Evolutionary conservation across 2,329 filamentous ascomycete genomes (phyloP), one percentile per base, ranked within the genome.

Genomic region (Helotiales sp.): DNA sequence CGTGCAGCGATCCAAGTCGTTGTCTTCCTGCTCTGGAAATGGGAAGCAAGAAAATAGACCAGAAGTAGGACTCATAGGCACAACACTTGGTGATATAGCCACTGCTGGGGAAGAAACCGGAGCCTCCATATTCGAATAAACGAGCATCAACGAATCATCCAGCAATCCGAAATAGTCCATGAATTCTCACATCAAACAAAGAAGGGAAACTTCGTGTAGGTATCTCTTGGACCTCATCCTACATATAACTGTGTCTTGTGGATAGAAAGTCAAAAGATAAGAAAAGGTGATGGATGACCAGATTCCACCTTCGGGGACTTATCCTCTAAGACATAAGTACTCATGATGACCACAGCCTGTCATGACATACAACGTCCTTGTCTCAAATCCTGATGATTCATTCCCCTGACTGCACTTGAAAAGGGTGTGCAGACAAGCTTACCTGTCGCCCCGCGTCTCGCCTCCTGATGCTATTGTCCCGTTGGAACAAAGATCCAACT

Each of bases 1-100:
- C 17, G 58, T 55, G 52, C 66, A 68, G 15, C n/a, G n/a, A n/a
- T n/a, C n/a, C n/a, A n/a, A n/a, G n/a, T n/a, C 6, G 27, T 30
- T 33, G 17, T 8, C 7, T 17, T 48, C 40, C 27, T 40, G n/a
- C 17, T 40, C 40, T 9, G 15, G 15, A 44, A 25, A 13, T 10
- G 10, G 19, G 10, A 5, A 25, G 1, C 22, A 44, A 24, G 19
- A 44, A 15, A 10, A 17, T 19, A 44, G 9, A 13, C 40, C 27
- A 13, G 40, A 25, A 12, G 22, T 44, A 12, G 40, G 40, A 15
- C 40, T 44, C 8, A 13, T 10, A 9, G 40, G 40, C 2, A 24
- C 22, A 25, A 24, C 19, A n/a, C n/a, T n/a, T 15, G 40, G 40
- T 17, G 40, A 24, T 25, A 24, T 13, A 15, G 40, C 40, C 22